Evolutionary conservation across 768 basidiomycete species (phyloP), one percentile per base, ranked within the genome.

Genomic region (Rhodotorula sphaerocarpa): DNA sequence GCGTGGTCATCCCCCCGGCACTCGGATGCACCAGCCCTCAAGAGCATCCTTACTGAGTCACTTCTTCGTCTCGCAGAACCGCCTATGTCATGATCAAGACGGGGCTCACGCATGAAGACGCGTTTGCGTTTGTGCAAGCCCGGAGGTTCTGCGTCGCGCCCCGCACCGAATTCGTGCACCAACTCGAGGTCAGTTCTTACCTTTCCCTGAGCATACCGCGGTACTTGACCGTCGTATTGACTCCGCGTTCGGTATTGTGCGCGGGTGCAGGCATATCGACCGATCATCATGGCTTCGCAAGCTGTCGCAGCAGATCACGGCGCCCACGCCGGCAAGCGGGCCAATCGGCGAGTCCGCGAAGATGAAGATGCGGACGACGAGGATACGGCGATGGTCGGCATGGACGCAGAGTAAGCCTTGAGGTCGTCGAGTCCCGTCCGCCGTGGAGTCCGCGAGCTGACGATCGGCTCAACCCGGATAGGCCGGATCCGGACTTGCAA

Each of bases 231-330:
- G n/a, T n/a, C n/a, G n/a, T n/a, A n/a, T n/a, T n/a, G n/a, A n/a
- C n/a, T n/a, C n/a, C n/a, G n/a, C n/a, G n/a, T n/a, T n/a, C n/a
- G n/a, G n/a, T n/a, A n/a, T n/a, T n/a, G n/a, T n/a, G n/a, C n/a
- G n/a, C n/a, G n/a, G n/a, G n/a, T n/a, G n/a, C 70, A 91, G 89
- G 90, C 91, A 78, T 93, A 91, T 68, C 88, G 92, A 75, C 87
- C 89, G 7, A 93, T 93, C 72, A 88, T 91, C 74, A 84, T 82
- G 70, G 90, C 90, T 14, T 82, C 78, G 58, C 78, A 82, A 28
- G 86, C 87, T 0, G 80, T 89, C 36, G 82, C 83, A 7, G 75
- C 78, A 5, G 67, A 65, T 70, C 83, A 84, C 1, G 66, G 74
- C 20, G 76, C 75, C 54, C 78, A 79, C 56, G 73, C 78, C 12